These are phyloP conservation scores for Yarrowia alimentaria DNA, from an alignment of 805 yeast genomes.

Conservation along the genomic window DNA sequence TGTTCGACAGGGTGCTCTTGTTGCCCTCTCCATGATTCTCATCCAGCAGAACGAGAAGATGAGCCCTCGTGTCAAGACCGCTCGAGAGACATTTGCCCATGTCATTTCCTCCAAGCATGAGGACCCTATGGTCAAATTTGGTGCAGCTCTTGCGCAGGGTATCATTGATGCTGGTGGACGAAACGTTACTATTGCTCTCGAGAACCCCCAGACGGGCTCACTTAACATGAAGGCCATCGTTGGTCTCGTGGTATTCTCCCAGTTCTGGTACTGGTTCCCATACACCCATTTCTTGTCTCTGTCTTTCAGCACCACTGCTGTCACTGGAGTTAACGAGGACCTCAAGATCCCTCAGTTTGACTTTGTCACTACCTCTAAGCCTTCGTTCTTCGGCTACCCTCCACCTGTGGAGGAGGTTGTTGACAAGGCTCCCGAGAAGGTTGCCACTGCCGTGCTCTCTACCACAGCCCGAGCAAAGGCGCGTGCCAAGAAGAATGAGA, in stretches of 20 bases:
- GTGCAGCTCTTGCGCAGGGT: constrained; percentile 96
- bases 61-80: constrained; percentile 72
- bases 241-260: constrained; percentile 84
- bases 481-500: constrained; percentile 64
- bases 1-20: constrained; percentile 96
- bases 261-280: constrained; percentile 99
- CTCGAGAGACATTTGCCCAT: constrained; percentile 69
- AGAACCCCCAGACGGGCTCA: constrained; percentile 75
- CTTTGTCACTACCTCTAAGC: constrained; percentile 75
- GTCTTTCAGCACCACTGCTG: constrained; percentile 88
- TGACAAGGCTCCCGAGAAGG: constrained; percentile 80
- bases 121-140: constrained; percentile 95
- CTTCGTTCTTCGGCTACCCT: constrained; percentile 82
- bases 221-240: constrained; percentile 88
- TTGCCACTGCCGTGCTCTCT: constrained; percentile 89
- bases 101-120: constrained; percentile 86
- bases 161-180: constrained; percentile 98
- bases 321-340: constrained; percentile 82
- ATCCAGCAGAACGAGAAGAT: constrained; percentile 82
- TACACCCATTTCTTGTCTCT: constrained; percentile 87
- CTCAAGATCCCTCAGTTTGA: constrained; percentile 82
- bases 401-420: constrained; percentile 78
- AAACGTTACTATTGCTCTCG: constrained; percentile 89
- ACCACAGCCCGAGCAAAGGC: constrained; percentile 94
- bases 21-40: constrained; percentile 86